Conservation (phyloP, 306 rosid species). For the Ormosia emarginata region DNA sequence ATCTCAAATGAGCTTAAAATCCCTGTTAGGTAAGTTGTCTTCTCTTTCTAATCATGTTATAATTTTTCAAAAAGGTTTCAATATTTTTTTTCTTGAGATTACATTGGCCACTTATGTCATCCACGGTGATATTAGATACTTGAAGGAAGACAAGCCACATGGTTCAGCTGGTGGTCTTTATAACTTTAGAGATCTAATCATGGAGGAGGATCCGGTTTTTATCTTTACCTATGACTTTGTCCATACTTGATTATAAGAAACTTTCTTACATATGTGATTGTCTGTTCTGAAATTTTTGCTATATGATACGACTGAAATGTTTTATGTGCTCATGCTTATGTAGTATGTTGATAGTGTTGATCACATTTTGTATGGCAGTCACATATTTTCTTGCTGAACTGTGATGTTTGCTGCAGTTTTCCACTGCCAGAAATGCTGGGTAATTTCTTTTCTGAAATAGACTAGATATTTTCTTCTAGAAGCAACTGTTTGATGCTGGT, state of each 20-base stretch:
- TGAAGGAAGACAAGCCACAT: conserved; percentile 92
- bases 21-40: conserved; percentile 66
- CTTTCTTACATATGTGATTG: not conserved
- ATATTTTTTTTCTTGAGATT: not conserved
- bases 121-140: conserved; percentile 46
- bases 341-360: conserved; percentile 20
- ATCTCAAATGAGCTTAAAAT: conserved; percentile 90
- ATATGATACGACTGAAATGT: not conserved
- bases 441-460: conserved; percentile 34
- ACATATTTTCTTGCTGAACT: conserved; percentile 84
- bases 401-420: conserved; percentile 94
- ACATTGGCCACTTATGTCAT: conserved; percentile 11
- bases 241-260: not conserved
- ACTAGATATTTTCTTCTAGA: not conserved
- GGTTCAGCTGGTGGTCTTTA: conserved; percentile 97
- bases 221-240: conserved; percentile 23
- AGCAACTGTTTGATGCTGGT: not conserved
- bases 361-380: conserved; percentile 54
- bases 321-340: not conserved
- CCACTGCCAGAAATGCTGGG: conserved; percentile 92
- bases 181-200: conserved; percentile 80
- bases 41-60: not conserved
- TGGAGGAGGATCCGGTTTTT: conserved; percentile 87
- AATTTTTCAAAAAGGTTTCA: not conserved
- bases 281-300: not conserved